Conservation (phyloP, 2,329 filamentous ascomycete species). For the Ophiostoma novo-ulmi region DNA sequence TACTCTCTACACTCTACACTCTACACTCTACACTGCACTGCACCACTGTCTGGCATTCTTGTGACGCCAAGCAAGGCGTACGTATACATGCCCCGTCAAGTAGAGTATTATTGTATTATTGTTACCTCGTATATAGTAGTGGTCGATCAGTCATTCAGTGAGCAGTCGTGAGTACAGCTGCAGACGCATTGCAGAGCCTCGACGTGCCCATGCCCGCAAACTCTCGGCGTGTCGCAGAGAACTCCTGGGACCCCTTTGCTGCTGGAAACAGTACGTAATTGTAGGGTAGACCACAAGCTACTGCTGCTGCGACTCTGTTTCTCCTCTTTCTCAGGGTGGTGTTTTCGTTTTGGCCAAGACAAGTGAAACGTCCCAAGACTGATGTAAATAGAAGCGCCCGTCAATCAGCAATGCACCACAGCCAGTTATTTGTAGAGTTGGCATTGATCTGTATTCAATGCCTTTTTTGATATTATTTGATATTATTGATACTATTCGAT, state of each 20-base stretch:
- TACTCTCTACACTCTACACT: too few relatives aligned
- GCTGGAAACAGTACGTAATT: slow-evolving; percentile 8
- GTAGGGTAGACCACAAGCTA: too few relatives aligned
- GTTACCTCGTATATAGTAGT: background rate
- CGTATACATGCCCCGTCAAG: background rate
- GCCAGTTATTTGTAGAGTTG: background rate
- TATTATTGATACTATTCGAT: background rate
- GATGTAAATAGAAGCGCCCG: slow-evolving; percentile 4
- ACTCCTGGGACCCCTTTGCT: slow-evolving; percentile 6
- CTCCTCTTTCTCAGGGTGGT: background rate
- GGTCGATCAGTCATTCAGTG: too few relatives aligned
- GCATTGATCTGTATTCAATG: background rate
- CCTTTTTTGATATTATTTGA: background rate
- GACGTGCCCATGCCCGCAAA: background rate
- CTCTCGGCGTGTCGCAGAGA: slow-evolving; percentile 13
- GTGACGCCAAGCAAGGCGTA: background rate
- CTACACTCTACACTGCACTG: too few relatives aligned
- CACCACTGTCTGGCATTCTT: background rate
- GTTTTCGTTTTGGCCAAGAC: slow-evolving; percentile 10
- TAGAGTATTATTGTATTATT: background rate
- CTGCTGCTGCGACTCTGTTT: background rate
- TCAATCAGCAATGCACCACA: background rate
- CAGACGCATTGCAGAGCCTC: too few relatives aligned
- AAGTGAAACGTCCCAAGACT: slow-evolving; percentile 13
- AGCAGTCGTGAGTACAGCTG: too few relatives aligned